Evolutionary conservation across 1,284 basidiomycete species (phyloP).

Genomic region (Trametes hirsuta): DNA sequence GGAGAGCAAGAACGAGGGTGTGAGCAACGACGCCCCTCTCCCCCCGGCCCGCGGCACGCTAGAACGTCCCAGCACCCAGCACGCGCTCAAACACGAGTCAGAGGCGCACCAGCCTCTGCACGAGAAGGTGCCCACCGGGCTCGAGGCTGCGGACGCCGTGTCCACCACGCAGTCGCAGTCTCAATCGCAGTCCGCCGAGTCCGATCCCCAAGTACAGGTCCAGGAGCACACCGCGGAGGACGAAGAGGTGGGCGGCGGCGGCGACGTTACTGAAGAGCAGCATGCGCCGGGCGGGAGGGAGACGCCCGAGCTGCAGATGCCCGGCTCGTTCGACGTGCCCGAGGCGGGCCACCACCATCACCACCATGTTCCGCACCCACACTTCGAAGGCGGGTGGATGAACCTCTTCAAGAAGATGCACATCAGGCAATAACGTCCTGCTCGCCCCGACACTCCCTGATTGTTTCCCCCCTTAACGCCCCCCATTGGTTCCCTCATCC

Average conservation of each 20-base stretch:
- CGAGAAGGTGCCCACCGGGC: constrained; percentile 24
- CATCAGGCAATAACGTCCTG: constrained; percentile 21
- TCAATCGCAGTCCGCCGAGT: background rate
- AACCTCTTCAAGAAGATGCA: constrained; percentile 29
- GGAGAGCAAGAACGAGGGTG: constrained; percentile 2
- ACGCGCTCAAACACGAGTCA: constrained; percentile 29
- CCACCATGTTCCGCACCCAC: constrained; percentile 19
- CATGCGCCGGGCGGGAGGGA: constrained; percentile 27
- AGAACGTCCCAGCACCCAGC: constrained; percentile 17
- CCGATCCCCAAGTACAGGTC: background rate
- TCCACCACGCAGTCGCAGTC: background rate
- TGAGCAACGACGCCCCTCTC: constrained; percentile 4
- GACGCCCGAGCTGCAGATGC: constrained; percentile 46
- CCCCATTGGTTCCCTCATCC: too few relatives aligned
- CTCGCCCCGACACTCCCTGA: background rate
- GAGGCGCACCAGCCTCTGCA: constrained; percentile 28
- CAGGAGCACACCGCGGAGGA: constrained; percentile 1
- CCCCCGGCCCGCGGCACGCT: background rate
- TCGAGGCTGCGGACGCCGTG: constrained; percentile 7
- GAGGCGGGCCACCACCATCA: constrained; percentile 19
- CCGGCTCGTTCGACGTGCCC: constrained; percentile 49
- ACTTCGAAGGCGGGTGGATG: constrained; percentile 25
- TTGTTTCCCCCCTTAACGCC: background rate
- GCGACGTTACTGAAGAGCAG: background rate
- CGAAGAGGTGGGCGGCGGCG: constrained; percentile 8